Base-by-base conservation (phyloP, 371 early-diverging fungal genomes). In the Lichtheimia hyalospora region DNA sequence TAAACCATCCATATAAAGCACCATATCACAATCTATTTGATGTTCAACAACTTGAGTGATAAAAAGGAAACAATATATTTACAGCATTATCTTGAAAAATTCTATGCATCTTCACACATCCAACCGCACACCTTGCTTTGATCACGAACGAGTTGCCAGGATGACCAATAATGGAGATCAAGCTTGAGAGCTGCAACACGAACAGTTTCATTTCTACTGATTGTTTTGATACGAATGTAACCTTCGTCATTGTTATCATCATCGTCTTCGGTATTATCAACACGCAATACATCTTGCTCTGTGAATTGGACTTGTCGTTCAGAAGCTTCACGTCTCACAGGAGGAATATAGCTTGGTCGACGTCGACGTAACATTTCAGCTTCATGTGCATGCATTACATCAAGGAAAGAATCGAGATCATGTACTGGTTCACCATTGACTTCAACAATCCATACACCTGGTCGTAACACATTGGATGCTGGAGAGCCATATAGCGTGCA, bases 121-220 rank as follows among this genome's bases (percentile, higher is more conserved):
- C 91, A 90, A 16, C 89, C 88, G 58, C 81, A 77, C n/a, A 79
- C 67, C 28, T 75, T 56, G 10, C 64, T 66, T 0, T 78, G 77
- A 44, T 86, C 84, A 10, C 68, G 75, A 15, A 85, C 54, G 43
- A 92, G 69, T 64, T 87, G 81, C 77, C 87, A 88, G 0, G 88
- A 77, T 3, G 82, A 82, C 91, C 91, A 90, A 61, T 88, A 90
- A 67, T 88, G 88, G 18, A 84, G 70, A 75, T 89, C 91, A 25
- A 89, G 54, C 44, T 88, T 86, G 62, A 90, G 64, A 28, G 89
- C 87, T 25, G 87, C 79, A 27, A 90, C 88, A 6, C 81, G 76
- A 0, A 85, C 80, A 5, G 79, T 79, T 7, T 78, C 80, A 18
- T 75, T 77, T 10, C 87, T 75, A 51, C 83, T 83, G 27, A 87